Base-by-base conservation (phyloP, 2,329 filamentous ascomycete genomes). In the Aspergillus sp. region DNA sequence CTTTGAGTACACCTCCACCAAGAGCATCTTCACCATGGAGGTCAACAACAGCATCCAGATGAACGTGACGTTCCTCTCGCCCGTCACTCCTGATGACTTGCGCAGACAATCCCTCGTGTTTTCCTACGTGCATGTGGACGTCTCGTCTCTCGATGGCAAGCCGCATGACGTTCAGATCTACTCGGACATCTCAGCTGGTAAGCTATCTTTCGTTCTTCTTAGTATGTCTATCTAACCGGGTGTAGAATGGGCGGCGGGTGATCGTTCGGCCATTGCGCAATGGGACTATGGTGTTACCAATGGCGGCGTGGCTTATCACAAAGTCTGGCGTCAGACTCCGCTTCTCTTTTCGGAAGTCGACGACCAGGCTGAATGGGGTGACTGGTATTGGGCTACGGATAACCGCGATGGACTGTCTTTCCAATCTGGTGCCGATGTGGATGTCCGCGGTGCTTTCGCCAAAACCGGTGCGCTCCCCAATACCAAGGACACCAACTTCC, bases 1-100 rank as follows among this genome's bases (percentile, higher is more conserved):
- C 0, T 85, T 84, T 64, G 79, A 84, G 52, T 91, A 90, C 66
- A 90, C 88, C 0, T 87, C 88, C 0, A 91, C 88, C 4, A 81
- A 78, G 64, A 89, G 86, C 61, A 82, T 82, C 20, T 91, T 91
- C 67, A 84, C 79, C 7, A 83, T 89, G 74, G 77, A 84, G 57
- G 84, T 87, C 13, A 84, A 69, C 34, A 78, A 78, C 23, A 79
- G 81, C 54, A 77, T 91, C 6, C 72, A 80, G 50, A 76, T 92
- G 76, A 88, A 80, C 16, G 79, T 87, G 49, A 88, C 82, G 0
- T 92, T 91, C 63, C 67, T 90, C 44, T 89, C 87, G 0, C 87
- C 88, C 0, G 77, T 91, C 14, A 87, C 81, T 16, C 84, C 87
- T 0, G 72, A 82, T 25, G 88, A 91, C 62, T 68, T 88, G 17